Evolutionary conservation across 2,329 filamentous ascomycete species (phyloP).

Genomic region (Epichloe amarillans): DNA sequence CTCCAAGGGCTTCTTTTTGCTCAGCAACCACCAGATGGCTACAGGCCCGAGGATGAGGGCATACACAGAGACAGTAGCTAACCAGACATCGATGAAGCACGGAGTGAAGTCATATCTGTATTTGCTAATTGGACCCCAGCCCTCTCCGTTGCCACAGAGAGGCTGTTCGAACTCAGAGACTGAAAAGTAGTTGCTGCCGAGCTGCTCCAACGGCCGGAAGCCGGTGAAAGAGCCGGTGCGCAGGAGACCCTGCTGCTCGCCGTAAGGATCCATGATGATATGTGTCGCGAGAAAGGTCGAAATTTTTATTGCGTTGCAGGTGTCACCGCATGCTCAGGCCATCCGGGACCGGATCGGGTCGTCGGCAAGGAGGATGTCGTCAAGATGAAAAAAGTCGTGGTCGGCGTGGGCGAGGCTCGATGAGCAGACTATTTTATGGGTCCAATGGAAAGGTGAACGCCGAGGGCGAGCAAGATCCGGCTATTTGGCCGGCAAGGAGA

Average conservation of each 20-base stretch:
- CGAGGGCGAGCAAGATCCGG: not conserved
- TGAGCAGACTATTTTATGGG: not conserved
- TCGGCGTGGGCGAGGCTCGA: not conserved
- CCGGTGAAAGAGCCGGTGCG: slow-evolving; percentile 50
- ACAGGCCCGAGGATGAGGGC: slow-evolving; percentile 65
- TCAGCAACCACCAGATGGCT: slow-evolving; percentile 69
- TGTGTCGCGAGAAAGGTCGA: slow-evolving; percentile 5
- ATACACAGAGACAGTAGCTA: slow-evolving; percentile 63
- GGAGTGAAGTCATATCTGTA: slow-evolving; percentile 89
- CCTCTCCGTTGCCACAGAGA: slow-evolving; percentile 78
- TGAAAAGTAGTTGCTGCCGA: slow-evolving; percentile 48
- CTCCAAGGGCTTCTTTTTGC: slow-evolving; percentile 43
- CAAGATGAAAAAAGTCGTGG: not conserved
- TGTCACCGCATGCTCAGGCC: slow-evolving; percentile 9
- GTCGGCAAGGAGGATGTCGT: slow-evolving; percentile 6
- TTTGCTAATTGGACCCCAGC: slow-evolving; percentile 88
- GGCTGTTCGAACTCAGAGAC: slow-evolving; percentile 45
- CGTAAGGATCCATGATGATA: slow-evolving; percentile 17
- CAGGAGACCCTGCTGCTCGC: slow-evolving; percentile 33
- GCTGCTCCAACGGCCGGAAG: slow-evolving; percentile 33
- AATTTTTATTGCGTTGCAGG: slow-evolving; percentile 9
- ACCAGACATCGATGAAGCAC: slow-evolving; percentile 90
- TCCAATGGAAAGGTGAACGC: slow-evolving; percentile 2
- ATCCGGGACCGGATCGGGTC: slow-evolving; percentile 6
- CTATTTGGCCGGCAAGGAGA: not conserved